Percentiles rank a stretch among this genome's conserved stretches.
Evolutionary conservation across 1,284 basidiomycete species (phyloP).

Genomic region (Cutaneotrichosporon cutaneum): DNA sequence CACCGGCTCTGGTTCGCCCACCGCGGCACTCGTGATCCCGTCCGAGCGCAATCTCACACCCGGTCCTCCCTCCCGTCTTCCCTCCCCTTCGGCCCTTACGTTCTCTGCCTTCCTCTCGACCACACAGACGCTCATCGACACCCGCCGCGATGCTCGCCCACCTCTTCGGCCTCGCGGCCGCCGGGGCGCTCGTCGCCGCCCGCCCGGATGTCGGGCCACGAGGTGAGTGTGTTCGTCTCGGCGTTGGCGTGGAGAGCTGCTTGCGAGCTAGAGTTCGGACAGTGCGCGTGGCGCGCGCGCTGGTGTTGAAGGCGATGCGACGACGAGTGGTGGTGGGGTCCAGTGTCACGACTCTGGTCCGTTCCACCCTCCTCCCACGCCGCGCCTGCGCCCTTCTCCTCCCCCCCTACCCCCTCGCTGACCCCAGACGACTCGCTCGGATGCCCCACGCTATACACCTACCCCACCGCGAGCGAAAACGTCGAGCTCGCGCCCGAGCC

Average conservation of each 20-base stretch:
- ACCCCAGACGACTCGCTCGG: neutral
- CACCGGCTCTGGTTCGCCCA: neutral
- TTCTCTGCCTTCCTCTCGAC: neutral
- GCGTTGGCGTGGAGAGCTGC: too few relatives aligned
- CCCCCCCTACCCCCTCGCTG: neutral
- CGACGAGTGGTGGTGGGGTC: neutral
- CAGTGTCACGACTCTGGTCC: neutral
- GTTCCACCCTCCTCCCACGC: too few relatives aligned
- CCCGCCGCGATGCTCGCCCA: neutral
- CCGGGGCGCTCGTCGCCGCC: neutral
- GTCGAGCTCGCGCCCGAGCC: conserved; percentile 59
- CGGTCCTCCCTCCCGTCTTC: neutral
- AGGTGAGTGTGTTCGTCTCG: neutral
- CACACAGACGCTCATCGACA: neutral
- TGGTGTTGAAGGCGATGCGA: neutral
- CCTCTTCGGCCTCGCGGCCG: neutral
- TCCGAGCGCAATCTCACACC: neutral
- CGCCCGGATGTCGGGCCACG: neutral
- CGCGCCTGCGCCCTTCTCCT: too few relatives aligned
- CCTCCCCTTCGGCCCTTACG: neutral
- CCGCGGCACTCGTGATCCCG: neutral
- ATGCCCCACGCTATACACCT: conserved; percentile 61
- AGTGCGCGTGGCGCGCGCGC: too few relatives aligned
- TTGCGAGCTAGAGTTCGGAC: too few relatives aligned
- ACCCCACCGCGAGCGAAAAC: conserved; percentile 58